These are phyloP conservation scores for Microbotryum scabiosae DNA, from an alignment of 1,284 basidiomycete species.

Conservation along the genomic window DNA sequence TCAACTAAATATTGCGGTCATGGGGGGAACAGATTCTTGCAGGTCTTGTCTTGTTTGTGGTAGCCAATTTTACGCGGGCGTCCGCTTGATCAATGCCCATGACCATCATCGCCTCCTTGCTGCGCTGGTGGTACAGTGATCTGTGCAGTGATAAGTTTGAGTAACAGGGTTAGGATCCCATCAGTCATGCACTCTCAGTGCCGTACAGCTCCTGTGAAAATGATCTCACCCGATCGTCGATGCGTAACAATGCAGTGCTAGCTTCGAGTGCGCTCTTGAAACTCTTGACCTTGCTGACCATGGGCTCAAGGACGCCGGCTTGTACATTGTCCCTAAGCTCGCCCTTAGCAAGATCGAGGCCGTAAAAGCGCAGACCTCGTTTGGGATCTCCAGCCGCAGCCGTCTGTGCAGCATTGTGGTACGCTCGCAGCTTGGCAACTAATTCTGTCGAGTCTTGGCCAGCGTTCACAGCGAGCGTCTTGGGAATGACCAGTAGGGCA, in stretches of 20 bases:
- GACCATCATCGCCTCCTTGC: constrained; percentile 24
- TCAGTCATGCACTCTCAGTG: neutral
- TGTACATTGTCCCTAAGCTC: constrained; percentile 90
- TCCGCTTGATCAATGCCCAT: constrained; percentile 19
- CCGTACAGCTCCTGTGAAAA: neutral
- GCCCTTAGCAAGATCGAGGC: constrained; percentile 88
- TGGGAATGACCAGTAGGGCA: constrained; percentile 89
- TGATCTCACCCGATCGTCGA: constrained; percentile 53
- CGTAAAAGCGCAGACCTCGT: constrained; percentile 86
- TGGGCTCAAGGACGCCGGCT: constrained; percentile 92
- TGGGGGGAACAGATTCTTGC: no score
- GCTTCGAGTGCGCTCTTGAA: constrained; percentile 96
- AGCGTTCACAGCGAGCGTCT: constrained; percentile 94
- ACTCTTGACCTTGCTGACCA: constrained; percentile 88
- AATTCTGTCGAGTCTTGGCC: constrained; percentile 98
- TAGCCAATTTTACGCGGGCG: no score
- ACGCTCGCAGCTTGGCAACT: constrained; percentile 91
- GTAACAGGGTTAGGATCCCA: neutral
- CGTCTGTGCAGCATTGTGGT: constrained; percentile 88
- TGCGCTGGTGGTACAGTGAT: constrained; percentile 30
- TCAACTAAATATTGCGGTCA: no score
- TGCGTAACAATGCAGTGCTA: constrained; percentile 85
- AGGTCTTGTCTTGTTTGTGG: no score
- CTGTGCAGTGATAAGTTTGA: constrained; percentile 1
- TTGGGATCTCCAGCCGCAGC: constrained; percentile 87